Base-by-base conservation (phyloP, 2,329 filamentous ascomycete genomes). In the Scedosporium apiospermum region DNA sequence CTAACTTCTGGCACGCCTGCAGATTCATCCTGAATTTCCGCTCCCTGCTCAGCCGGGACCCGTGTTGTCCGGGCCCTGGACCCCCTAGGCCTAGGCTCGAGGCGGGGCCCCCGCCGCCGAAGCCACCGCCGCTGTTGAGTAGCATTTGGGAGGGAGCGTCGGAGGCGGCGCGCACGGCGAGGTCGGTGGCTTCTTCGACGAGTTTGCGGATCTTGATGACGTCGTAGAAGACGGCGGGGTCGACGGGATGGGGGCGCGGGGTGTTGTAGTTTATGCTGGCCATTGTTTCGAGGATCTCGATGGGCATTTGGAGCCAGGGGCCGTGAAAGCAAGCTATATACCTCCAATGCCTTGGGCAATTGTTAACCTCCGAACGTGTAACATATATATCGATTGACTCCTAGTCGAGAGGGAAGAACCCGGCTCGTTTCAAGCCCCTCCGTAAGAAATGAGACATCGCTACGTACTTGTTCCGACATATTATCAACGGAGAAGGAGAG, bases 251-350 rank as follows among this genome's bases (percentile, higher is more conserved):
- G 9, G 91, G 91, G 30, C 87, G 84, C 16, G 88, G 88, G 67
- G 88, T 86, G 66, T 88, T 87, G 77, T 88, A 93, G 76, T 93
- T 95, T 72, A 85, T 86, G 75, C 91, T 86, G 62, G 90, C 90
- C 60, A 95, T 82, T 59, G 83, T 86, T 72, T 93, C 88, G 74
- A 96, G 86, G 63, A 92, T 84, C 73, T 93, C 90, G 65, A 86
- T 83, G 21, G 90, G 88, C 63, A 93, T 79, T 73, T 91, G 88
- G 14, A 93, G 83, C 91, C 91, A 95, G 67, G 89, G 87, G 26
- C 90, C 91, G 71, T 93, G 88, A 70, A 90, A 95, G 30, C 87
- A 89, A 23, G 89, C 92, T 64, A 95, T 92, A 73, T 91, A 91
- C 66, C 87, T 84, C 90, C 90, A 93, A 76, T 93, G 89, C 73